Conservation (phyloP, 768 basidiomycete species). For the Naematelia aurantialba region DNA sequence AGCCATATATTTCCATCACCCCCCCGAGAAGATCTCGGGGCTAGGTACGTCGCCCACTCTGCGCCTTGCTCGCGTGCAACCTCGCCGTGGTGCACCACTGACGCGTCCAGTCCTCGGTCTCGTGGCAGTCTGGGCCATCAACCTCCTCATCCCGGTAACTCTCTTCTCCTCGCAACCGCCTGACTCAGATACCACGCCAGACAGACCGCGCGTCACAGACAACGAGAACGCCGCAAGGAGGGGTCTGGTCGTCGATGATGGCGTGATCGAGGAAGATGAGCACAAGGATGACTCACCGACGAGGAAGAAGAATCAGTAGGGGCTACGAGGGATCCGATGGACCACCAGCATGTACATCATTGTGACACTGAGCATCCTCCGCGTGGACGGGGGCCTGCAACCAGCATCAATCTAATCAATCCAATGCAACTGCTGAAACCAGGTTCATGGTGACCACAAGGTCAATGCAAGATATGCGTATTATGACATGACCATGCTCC, state of each 20-base stretch:
- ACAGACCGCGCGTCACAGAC: background rate
- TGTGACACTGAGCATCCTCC: too few species aligned
- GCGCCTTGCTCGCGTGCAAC: background rate
- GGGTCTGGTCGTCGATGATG: constrained; percentile 30
- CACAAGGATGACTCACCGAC: constrained; percentile 4
- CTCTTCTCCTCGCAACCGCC: background rate
- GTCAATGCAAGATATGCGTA: constrained; percentile 4
- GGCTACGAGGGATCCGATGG: background rate
- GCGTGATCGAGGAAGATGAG: constrained; percentile 16
- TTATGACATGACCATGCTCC: background rate
- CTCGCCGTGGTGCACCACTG: background rate
- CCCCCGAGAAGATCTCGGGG: constrained; percentile 80
- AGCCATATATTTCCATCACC: constrained; percentile 84
- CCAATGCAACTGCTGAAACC: too few species aligned
- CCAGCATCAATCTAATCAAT: too few species aligned
- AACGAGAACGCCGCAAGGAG: constrained; percentile 40
- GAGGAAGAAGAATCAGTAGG: constrained; percentile 1
- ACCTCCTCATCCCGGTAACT: constrained; percentile 10
- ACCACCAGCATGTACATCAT: too few species aligned
- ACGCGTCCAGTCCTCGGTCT: constrained; percentile 24
- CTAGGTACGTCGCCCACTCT: constrained; percentile 59
- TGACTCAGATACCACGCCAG: background rate
- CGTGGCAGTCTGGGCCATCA: constrained; percentile 8
- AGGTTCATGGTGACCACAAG: too few species aligned
- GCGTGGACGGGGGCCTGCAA: too few species aligned